A percentile compares a stretch with the other conserved stretches of the same genome.
phyloP scores from a whole-genome alignment of 345 rosid species.

The Anastatica hierochuntica region DNA sequence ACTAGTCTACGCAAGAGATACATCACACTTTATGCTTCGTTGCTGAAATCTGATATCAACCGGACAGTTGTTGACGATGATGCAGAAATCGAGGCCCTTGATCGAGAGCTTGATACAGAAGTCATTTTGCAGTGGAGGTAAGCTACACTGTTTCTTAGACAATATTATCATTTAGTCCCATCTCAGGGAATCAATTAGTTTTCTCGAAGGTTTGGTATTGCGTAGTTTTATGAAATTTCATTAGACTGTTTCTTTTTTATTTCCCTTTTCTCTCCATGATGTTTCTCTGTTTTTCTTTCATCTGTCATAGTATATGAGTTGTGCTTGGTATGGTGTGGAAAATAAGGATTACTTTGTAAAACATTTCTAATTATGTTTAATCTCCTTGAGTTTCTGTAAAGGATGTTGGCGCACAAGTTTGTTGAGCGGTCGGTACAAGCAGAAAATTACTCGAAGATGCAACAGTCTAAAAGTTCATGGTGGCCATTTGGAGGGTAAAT shows the following conservation, averaged over 20 bases:
- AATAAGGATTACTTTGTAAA: neutral
- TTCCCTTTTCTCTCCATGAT: no score
- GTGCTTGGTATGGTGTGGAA: neutral
- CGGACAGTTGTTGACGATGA: conserved; percentile 56
- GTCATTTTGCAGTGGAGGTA: conserved; percentile 98
- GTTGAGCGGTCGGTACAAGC: conserved; percentile 63
- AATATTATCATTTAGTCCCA: neutral
- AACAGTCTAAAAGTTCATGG: conserved; percentile 73
- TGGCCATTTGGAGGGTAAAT: conserved; percentile 92
- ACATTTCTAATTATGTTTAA: neutral
- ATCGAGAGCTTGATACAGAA: conserved; percentile 76
- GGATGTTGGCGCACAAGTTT: conserved; percentile 97
- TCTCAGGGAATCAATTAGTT: no score
- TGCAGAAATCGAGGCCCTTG: conserved; percentile 74
- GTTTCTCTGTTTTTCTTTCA: neutral
- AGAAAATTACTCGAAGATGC: conserved; percentile 40
- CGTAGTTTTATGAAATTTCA: conserved; percentile 3
- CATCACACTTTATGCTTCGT: conserved; percentile 72
- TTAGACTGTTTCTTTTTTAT: neutral
- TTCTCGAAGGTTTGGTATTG: neutral
- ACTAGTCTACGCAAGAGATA: conserved; percentile 80
- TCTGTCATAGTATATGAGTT: no score
- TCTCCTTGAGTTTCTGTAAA: conserved; percentile 25
- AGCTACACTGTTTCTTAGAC: conserved; percentile 15
- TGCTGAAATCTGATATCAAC: conserved; percentile 71